phyloP scores from a whole-genome alignment of 305 asterid genomes.

The Withania somnifera region DNA sequence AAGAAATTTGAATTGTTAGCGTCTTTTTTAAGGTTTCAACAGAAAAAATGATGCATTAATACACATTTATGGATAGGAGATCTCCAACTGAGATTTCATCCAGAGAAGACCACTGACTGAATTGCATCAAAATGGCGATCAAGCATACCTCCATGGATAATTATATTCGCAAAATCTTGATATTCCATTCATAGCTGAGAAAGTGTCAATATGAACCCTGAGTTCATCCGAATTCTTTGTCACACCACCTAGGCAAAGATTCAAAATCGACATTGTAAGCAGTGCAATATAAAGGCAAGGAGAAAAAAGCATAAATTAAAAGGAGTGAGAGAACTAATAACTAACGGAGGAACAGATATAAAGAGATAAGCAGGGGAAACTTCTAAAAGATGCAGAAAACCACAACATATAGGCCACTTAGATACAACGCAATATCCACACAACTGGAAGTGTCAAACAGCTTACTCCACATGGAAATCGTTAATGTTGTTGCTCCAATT shows the following conservation, averaged over 20 bases:
- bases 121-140: neutral
- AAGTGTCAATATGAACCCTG: slow-evolving; percentile 84
- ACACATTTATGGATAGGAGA: neutral
- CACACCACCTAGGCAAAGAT: slow-evolving; percentile 34
- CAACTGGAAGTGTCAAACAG: neutral
- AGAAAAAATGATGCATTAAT: neutral
- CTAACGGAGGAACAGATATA: neutral
- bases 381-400: neutral
- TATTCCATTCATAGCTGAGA: slow-evolving; percentile 87
- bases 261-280: neutral
- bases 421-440: neutral
- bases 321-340: neutral
- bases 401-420: neutral
- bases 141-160: slow-evolving; percentile 66
- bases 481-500: neutral
- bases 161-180: slow-evolving; percentile 82
- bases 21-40: neutral
- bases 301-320: neutral
- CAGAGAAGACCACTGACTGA: neutral
- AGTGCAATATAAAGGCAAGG: neutral
- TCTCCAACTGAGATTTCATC: neutral
- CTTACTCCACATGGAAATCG: neutral
- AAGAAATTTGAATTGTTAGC: neutral
- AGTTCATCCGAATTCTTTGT: slow-evolving; percentile 42
- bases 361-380: neutral